Evolutionary conservation across 176 grass and related monocot genomes (phyloP), one percentile per base, ranked within the genome.

Genomic region (Oryza coarctata): DNA sequence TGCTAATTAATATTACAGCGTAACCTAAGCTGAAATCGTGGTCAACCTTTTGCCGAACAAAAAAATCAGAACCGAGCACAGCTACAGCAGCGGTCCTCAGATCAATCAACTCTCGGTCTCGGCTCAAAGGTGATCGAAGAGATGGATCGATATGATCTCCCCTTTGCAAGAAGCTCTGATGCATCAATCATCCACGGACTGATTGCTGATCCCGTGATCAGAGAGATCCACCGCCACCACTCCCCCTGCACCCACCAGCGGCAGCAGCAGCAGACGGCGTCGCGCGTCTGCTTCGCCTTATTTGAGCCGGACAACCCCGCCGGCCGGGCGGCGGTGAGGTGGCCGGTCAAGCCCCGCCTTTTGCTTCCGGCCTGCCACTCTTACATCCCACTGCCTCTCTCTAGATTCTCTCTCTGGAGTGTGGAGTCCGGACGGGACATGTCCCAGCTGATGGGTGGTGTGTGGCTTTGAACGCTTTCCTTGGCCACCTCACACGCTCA

Each of bases 321-420:
- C 47, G 47, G 47, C 47, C 17, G 15, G 12, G 3, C 32, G 32
- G 32, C 5, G 35, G 35, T 36, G 35, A 6, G 35, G 13, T 1
- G 44, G 13, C 44, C 84, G 76, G 87, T 94, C 89, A 90, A 88
- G 89, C 82, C 68, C 68, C 77, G 38, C 58, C 86, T 92, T 90
- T 94, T 69, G 45, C 49, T 43, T 22, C 66, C 67, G 64, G 31
- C 35, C 20, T 77, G 18, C 45, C 55, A 73, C 62, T 85, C 4
- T 78, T 86, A 1, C 45, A 11, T 15, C 52, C 50, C 20, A 2
- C 10, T 3, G 6, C 17, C 12, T 22, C 7, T 43, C 44, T 22
- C 39, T 7, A 4, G 12, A 40, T 68, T 17, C n/a, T n/a, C n/a
- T n/a, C n/a, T n/a, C n/a, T n/a, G n/a, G n/a, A n/a, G n/a, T n/a